Percentiles rank a stretch among this genome's conserved stretches.
Evolutionary conservation across 805 yeast species (phyloP).

Genomic region (Scheffersomyces ergatensis): DNA sequence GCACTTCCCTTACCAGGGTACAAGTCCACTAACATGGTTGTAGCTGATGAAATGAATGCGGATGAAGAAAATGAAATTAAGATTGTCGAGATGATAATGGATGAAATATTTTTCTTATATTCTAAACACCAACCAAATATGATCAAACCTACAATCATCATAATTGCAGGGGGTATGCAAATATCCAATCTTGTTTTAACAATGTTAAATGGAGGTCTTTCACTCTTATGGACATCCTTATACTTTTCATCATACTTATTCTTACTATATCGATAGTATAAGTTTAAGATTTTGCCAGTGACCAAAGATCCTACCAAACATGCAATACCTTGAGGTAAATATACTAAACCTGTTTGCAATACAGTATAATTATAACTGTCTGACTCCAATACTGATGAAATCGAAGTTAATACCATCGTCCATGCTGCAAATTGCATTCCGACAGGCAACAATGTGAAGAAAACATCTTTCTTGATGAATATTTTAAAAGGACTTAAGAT

Average conservation of each 20-base stretch:
- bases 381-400: constrained; percentile 52
- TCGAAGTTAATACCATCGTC: constrained; percentile 66
- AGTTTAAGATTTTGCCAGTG: constrained; percentile 58
- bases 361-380: constrained; percentile 48
- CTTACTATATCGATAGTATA: constrained; percentile 39
- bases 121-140: constrained; percentile 74
- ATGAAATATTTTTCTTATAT: constrained; percentile 44
- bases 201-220: constrained; percentile 49
- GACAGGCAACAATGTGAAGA: constrained; percentile 50
- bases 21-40: constrained; percentile 74
- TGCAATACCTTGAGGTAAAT: constrained; percentile 71
- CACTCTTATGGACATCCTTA: constrained; percentile 6
- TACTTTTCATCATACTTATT: constrained; percentile 21
- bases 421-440: constrained; percentile 67
- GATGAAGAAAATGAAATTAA: constrained; percentile 59
- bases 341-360: constrained; percentile 65
- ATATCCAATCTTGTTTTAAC: constrained; percentile 54
- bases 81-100: constrained; percentile 57
- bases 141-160: constrained; percentile 30
- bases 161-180: constrained; percentile 26
- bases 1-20: constrained; percentile 71
- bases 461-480: constrained; percentile 41
- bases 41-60: constrained; percentile 54
- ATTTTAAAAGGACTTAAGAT: constrained; percentile 41
- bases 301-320: constrained; percentile 58